Conservation (phyloP, 2,329 filamentous ascomycete genomes). For the Claviceps pusilla region DNA sequence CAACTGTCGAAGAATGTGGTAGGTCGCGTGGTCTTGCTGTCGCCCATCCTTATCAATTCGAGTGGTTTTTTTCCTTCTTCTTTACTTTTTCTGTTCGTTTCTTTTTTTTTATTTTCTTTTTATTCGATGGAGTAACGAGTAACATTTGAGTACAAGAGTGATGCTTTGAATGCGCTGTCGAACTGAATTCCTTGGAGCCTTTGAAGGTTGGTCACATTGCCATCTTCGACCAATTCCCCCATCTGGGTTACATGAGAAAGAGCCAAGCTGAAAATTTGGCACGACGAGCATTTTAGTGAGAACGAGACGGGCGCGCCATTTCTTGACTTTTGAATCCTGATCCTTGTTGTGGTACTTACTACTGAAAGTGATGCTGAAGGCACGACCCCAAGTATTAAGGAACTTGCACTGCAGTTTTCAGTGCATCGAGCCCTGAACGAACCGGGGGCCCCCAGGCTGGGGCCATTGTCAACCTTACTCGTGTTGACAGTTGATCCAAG, state of each 20-base stretch:
- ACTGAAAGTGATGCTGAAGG: neutral
- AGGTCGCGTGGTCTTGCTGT: neutral
- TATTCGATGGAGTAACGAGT: neutral
- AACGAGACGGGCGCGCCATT: neutral
- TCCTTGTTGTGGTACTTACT: neutral
- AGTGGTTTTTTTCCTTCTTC: neutral
- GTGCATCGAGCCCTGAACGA: neutral
- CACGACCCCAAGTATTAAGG: neutral
- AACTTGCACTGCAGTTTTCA: neutral
- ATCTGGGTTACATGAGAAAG: neutral
- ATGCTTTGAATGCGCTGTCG: neutral
- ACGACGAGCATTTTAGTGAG: neutral
- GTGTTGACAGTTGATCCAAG: conserved; percentile 7
- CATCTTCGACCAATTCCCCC: neutral
- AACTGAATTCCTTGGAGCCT: neutral
- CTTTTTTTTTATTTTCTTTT: neutral
- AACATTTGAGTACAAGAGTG: neutral
- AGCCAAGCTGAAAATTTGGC: neutral
- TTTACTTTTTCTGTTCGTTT: neutral
- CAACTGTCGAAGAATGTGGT: neutral
- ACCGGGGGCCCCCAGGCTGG: neutral
- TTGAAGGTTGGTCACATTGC: neutral
- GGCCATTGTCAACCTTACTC: conserved; percentile 7
- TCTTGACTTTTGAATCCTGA: neutral
- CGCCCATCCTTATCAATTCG: neutral